Conservation (phyloP, 805 yeast species). For the Candida nitratophila region DNA sequence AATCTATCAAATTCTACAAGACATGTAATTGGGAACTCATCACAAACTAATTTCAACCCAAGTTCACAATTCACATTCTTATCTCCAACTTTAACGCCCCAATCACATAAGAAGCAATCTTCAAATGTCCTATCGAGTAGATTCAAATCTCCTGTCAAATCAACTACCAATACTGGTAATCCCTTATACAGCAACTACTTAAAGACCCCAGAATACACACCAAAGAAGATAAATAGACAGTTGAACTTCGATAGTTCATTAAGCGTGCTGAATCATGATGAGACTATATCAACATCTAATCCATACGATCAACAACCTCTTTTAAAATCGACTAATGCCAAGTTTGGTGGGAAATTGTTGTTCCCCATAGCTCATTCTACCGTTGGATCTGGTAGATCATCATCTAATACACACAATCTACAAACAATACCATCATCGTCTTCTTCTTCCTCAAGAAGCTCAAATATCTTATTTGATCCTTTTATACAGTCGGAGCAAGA, state of each 20-base stretch:
- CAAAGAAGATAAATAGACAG: background rate
- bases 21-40: too few relatives aligned
- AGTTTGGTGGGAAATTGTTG: slow-evolving; percentile 5
- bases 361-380: slow-evolving; percentile 25
- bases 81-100: background rate
- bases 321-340: background rate
- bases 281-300: background rate
- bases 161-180: too few relatives aligned
- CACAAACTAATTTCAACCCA: too few relatives aligned
- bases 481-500: slow-evolving; percentile 11
- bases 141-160: background rate
- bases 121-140: too few relatives aligned
- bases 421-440: background rate
- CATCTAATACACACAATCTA: background rate
- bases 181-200: background rate
- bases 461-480: background rate
- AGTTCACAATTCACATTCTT: too few relatives aligned
- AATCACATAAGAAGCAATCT: background rate
- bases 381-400: slow-evolving; percentile 22
- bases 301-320: background rate
- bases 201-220: background rate
- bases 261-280: background rate
- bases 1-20: background rate
- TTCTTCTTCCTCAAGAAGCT: background rate
- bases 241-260: background rate